Evolutionary conservation across 2,329 filamentous ascomycete species (phyloP).

Genomic region (Hortaea werneckii): DNA sequence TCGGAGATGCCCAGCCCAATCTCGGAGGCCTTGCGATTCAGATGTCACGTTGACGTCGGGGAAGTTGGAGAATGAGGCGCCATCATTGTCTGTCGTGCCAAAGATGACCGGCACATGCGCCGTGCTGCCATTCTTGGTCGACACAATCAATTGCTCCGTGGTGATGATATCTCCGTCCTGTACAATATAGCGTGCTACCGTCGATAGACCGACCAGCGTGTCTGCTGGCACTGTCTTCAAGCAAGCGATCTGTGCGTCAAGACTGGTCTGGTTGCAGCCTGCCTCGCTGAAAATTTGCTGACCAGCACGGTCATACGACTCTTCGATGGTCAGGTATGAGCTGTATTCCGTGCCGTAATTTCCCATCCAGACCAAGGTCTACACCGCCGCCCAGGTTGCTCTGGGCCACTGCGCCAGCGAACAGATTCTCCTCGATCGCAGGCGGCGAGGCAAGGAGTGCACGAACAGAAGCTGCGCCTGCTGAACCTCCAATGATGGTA

Average conservation of each 20-base stretch:
- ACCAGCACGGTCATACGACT: slow-evolving; percentile 41
- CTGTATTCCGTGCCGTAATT: slow-evolving; percentile 50
- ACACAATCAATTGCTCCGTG: slow-evolving; percentile 38
- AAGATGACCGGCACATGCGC: slow-evolving; percentile 47
- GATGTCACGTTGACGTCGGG: slow-evolving; percentile 35
- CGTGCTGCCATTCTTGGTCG: slow-evolving; percentile 32
- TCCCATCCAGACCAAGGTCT: slow-evolving; percentile 44
- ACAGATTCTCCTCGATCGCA: slow-evolving; percentile 34
- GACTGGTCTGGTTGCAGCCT: slow-evolving; percentile 40
- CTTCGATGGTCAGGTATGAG: slow-evolving; percentile 46
- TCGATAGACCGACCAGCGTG: slow-evolving; percentile 31
- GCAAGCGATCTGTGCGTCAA: slow-evolving; percentile 43
- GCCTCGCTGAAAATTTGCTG: slow-evolving; percentile 42
- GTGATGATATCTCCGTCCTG: slow-evolving; percentile 49
- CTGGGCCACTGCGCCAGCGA: slow-evolving; percentile 38
- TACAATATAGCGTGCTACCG: slow-evolving; percentile 44
- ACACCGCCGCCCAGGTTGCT: slow-evolving; percentile 48
- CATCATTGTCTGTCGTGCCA: slow-evolving; percentile 46
- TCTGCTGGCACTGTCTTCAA: slow-evolving; percentile 39
- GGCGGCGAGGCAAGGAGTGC: slow-evolving; percentile 43
- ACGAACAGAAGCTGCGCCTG: slow-evolving; percentile 47
- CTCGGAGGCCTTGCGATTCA: slow-evolving; percentile 34
- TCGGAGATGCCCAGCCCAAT: slow-evolving; percentile 36
- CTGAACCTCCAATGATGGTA: slow-evolving; percentile 39
- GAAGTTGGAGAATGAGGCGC: slow-evolving; percentile 43